Percentiles rank a stretch among this genome's conserved stretches.
Evolutionary conservation across 2,329 filamentous ascomycete species (phyloP).

Genomic region (Parasarocladium wereldwijsianum): DNA sequence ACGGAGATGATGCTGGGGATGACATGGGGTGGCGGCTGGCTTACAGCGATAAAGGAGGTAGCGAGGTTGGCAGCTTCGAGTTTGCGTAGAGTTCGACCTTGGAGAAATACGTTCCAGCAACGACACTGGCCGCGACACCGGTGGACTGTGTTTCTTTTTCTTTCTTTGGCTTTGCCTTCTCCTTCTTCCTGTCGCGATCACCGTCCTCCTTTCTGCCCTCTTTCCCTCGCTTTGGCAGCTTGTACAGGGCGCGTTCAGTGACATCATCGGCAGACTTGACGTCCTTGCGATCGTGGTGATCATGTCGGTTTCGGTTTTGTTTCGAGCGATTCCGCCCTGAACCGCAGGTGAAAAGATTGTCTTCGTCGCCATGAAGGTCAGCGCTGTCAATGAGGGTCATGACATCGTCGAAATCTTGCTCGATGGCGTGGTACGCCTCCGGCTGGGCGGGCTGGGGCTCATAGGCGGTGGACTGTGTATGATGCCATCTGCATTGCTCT

Average conservation of each 20-base stretch:
- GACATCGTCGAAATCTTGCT: constrained; percentile 47
- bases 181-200: constrained; percentile 1
- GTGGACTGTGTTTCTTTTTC: constrained; percentile 4
- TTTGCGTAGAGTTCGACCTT: constrained; percentile 73
- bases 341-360: constrained; percentile 32
- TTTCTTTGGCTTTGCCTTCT: constrained; percentile 8
- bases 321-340: too few species aligned
- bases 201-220: constrained; percentile 17
- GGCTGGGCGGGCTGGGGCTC: too few species aligned
- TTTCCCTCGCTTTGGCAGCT: constrained; percentile 5
- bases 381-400: constrained; percentile 61
- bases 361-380: constrained; percentile 34
- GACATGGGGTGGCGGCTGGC: constrained; percentile 10
- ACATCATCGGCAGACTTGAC: constrained; percentile 1
- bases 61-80: constrained; percentile 51
- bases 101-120: constrained; percentile 46
- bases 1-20: neutral
- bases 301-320: too few species aligned
- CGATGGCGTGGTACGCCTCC: constrained; percentile 47
- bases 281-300: neutral
- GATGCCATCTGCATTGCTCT: too few species aligned
- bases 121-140: constrained; percentile 7
- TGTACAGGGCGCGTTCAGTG: constrained; percentile 1
- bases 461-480: too few species aligned
- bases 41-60: constrained; percentile 55